Evolutionary conservation across 116 monocot genomes (phyloP), one percentile per base, ranked within the genome.

Genomic region (Trichopus zeylanicus): DNA sequence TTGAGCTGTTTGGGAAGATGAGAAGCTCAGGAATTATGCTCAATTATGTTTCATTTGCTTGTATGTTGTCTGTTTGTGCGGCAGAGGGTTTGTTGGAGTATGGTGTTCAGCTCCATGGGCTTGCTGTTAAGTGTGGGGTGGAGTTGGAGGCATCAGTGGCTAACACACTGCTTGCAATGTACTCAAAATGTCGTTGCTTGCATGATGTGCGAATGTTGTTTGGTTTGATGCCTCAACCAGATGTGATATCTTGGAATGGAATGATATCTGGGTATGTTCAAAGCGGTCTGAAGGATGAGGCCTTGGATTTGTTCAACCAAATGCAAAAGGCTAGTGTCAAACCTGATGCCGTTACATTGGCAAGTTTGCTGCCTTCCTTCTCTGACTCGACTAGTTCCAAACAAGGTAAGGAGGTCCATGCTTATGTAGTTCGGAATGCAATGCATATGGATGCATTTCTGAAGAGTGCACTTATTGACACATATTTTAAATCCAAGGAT

Each of bases 251-350:
- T 33, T 94, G 83, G 89, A 94, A 89, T 63, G 78, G 78, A 31
- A 78, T 94, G 73, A 86, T 94, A 38, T 86, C 83, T 13, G 86
- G 94, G 3, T 94, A 62, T 69, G 89, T 83, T 13, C 89, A 89
- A 55, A 94, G 81, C 72, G 89, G 86, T 23, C 60, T 94, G 15
- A 56, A 48, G 38, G 54, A 73, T 8, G 76, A 83, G 48, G 89
- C 94, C 0, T 67, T 89, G 26, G 57, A 67, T 48, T 74, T 81
- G 30, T 81, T 94, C 31, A 58, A 62, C 37, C 58, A 65, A 51
- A 94, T 94, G 86, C 86, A 86, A 60, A 28, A 38, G 33, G 33
- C 65, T 31, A 71, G 80, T 19, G 33, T 83, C 56, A 83, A 81
- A 51, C 89, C 89, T 18, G 83, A 94, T 74, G 72, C 80, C 7